Evolutionary conservation across 495 filamentous ascomycete species (phyloP).

Genomic region (Aspergillus biplanus): DNA sequence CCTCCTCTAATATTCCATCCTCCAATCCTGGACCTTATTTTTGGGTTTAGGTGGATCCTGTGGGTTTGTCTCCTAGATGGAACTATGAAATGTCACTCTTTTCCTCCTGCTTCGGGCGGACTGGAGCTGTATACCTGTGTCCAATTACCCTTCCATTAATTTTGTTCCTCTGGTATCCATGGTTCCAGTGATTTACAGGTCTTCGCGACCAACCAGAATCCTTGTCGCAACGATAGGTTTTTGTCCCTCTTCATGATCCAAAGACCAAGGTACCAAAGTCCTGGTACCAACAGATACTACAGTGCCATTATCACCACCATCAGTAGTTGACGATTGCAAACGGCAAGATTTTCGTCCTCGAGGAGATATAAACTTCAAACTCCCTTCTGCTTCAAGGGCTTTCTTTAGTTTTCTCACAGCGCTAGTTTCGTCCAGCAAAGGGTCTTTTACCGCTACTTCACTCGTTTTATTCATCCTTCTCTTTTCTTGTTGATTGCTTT

Average conservation of each 20-base stretch:
- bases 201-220: conserved; percentile 4
- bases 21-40: not conserved
- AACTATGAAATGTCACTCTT: conserved; percentile 42
- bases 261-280: conserved; percentile 8
- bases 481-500: conserved; percentile 17
- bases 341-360: conserved; percentile 18
- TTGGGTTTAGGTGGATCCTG: conserved; percentile 18
- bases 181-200: conserved; percentile 16
- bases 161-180: conserved; percentile 29
- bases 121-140: conserved; percentile 22
- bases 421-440: conserved; percentile 20
- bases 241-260: conserved; percentile 26
- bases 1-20: not conserved
- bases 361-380: conserved; percentile 37
- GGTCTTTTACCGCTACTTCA: conserved; percentile 37
- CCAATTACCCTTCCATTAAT: conserved; percentile 23
- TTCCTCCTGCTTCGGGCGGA: conserved; percentile 20
- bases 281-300: conserved; percentile 32
- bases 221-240: not conserved
- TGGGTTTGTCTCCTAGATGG: conserved; percentile 30
- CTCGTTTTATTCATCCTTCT: conserved; percentile 40
- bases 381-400: conserved; percentile 9
- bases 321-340: conserved; percentile 20
- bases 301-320: conserved; percentile 30
- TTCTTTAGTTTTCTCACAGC: conserved; percentile 23